Percentiles rank a stretch among this genome's conserved stretches.
Conservation (phyloP, 257 asterid species). For the Eucommia ulmoides region DNA sequence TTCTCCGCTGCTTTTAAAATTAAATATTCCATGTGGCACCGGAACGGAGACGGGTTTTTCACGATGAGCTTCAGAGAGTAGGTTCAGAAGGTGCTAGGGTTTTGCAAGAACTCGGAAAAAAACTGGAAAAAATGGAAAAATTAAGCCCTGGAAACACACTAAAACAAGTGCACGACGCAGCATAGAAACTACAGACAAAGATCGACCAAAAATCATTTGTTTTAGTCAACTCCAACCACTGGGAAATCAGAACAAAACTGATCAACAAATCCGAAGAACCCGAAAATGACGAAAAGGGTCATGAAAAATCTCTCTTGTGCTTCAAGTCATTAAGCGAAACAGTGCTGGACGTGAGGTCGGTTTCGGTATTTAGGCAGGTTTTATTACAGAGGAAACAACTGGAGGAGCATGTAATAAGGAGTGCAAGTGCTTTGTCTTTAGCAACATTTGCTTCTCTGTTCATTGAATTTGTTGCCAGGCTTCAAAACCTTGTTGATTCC, state of each 20-base stretch:
- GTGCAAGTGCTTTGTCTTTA: slow-evolving; percentile 66
- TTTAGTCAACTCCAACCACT: slow-evolving; percentile 49
- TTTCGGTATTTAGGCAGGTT: slow-evolving; percentile 17
- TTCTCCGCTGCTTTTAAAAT: too few relatives aligned
- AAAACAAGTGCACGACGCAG: slow-evolving; percentile 36
- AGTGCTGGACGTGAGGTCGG: slow-evolving; percentile 20
- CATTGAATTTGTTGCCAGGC: slow-evolving; percentile 73
- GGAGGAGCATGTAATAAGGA: slow-evolving; percentile 20
- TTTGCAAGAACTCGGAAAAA: slow-evolving; percentile 43
- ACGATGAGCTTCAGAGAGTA: slow-evolving; percentile 46
- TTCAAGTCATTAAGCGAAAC: slow-evolving; percentile 39
- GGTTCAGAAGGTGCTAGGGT: slow-evolving; percentile 46
- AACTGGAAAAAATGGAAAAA: slow-evolving; percentile 57
- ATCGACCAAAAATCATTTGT: slow-evolving; percentile 53
- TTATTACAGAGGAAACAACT: too few relatives aligned
- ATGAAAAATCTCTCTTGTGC: slow-evolving; percentile 8
- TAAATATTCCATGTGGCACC: too few relatives aligned
- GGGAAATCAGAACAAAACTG: slow-evolving; percentile 38
- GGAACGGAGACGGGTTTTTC: slow-evolving; percentile 58
- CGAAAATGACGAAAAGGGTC: slow-evolving; percentile 17
- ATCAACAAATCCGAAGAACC: slow-evolving; percentile 16
- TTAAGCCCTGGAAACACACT: slow-evolving; percentile 22
- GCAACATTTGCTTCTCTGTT: slow-evolving; percentile 68
- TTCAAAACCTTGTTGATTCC: slow-evolving; percentile 58
- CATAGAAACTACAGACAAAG: slow-evolving; percentile 32